Evolutionary conservation across 129 eudicot species (phyloP), one percentile per base, ranked within the genome.

Genomic region (Flaveria ramosissima): DNA sequence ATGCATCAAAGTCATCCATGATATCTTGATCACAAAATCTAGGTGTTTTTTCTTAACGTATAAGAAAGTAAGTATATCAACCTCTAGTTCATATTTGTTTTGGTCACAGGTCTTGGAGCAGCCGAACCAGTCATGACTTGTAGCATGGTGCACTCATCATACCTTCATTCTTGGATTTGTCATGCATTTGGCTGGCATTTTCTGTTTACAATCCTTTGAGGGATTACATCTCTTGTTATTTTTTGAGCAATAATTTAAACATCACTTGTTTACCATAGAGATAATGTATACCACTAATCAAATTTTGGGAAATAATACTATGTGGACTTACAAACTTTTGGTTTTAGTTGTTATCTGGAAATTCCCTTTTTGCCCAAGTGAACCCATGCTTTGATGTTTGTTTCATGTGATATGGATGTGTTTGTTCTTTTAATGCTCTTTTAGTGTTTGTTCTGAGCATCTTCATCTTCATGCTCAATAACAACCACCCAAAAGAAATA

Each of bases 41-140:
- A 24, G 42, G 9, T 6, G n/a, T 15, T 17, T 53, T 53, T 53
- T 24, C 19, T 19, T 42, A 12, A 17, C 50, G 0, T 61, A 15
- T 53, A 53, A 26, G 42, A 59, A 74, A 10, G 6, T n/a, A 74
- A 61, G n/a, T n/a, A 57, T 1, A 30, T 60, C 27, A 1, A 15
- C 23, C 70, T 26, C 50, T 20, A 36, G 67, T 16, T 14, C 16
- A 11, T 9, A 32, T 66, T 30, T 78, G 63, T 20, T 79, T 79
- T 32, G 21, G 55, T 68, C 48, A 1, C 73, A 79, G 83, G 78
- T 23, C 6, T 47, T 64, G 45, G 78, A 73, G 78, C 60, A 65
- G 77, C 32, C 53, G 14, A 48, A 72, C 65, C 68, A 36, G 43
- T 50, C 53, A 61, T 79, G 66, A 78, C 45, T 59, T 21, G 15